Evolutionary conservation across 495 filamentous ascomycete genomes (phyloP).

Genomic region (Talaromyces borbonicus): DNA sequence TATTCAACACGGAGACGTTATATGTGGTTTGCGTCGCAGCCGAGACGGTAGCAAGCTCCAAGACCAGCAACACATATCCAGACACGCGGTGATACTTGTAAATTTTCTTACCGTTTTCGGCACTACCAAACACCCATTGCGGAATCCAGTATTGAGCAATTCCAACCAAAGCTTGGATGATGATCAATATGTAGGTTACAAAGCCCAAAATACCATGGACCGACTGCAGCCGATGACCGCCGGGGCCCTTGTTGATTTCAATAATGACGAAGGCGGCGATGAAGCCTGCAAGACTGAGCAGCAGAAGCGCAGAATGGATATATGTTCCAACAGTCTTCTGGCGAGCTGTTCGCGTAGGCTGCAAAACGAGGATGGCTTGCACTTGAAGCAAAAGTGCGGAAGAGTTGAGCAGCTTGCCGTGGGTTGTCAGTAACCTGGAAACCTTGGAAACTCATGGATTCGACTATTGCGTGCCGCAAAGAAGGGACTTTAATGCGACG

Average conservation of each 20-base stretch:
- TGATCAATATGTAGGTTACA: slow-evolving; percentile 59
- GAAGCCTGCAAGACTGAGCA: slow-evolving; percentile 50
- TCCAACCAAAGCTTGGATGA: slow-evolving; percentile 65
- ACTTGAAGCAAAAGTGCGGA: slow-evolving; percentile 61
- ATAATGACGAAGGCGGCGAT: slow-evolving; percentile 63
- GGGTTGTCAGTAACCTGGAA: too few species aligned
- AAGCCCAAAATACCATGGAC: slow-evolving; percentile 72
- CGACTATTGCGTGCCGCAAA: background rate
- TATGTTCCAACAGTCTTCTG: slow-evolving; percentile 67
- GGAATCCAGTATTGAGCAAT: slow-evolving; percentile 71
- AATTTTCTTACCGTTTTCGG: slow-evolving; percentile 64
- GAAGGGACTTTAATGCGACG: background rate
- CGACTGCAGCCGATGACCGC: slow-evolving; percentile 67
- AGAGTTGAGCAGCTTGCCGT: slow-evolving; percentile 59
- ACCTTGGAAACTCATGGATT: too few species aligned
- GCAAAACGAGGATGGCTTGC: slow-evolving; percentile 74
- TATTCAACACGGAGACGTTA: slow-evolving; percentile 46
- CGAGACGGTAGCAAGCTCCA: slow-evolving; percentile 62
- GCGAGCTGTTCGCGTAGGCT: slow-evolving; percentile 67
- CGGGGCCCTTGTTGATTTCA: slow-evolving; percentile 66
- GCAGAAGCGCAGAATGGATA: slow-evolving; percentile 57
- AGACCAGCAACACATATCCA: slow-evolving; percentile 64
- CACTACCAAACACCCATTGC: slow-evolving; percentile 55
- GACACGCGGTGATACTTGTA: slow-evolving; percentile 81
- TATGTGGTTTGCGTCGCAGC: slow-evolving; percentile 70